Evolutionary conservation across 2,329 filamentous ascomycete genomes (phyloP).

Genomic region (Volutella citrinella): DNA sequence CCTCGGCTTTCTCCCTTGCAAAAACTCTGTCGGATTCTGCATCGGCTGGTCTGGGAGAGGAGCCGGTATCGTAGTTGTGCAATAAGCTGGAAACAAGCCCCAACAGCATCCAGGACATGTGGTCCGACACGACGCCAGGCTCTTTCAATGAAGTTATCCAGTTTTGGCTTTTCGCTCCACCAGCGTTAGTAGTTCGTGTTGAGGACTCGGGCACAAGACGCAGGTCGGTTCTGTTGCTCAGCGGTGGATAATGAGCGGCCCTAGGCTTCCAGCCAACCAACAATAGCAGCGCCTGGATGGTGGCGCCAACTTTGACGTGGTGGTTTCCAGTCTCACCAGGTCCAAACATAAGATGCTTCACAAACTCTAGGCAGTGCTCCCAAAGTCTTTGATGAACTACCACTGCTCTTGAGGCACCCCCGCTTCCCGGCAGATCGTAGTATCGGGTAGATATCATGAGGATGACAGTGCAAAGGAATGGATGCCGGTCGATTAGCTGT

Average conservation of each 20-base stretch:
- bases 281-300: constrained; percentile 50
- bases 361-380: constrained; percentile 51
- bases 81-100: too few species aligned
- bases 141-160: too few species aligned
- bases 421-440: constrained; percentile 38
- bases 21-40: too few species aligned
- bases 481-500: constrained; percentile 46
- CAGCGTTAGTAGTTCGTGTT: too few species aligned
- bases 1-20: too few species aligned
- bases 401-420: constrained; percentile 45
- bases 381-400: constrained; percentile 53
- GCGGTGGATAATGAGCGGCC: constrained; percentile 51
- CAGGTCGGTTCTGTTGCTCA: constrained; percentile 54
- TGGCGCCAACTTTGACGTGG: too few species aligned
- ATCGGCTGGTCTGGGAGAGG: too few species aligned
- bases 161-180: too few species aligned
- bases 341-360: constrained; percentile 51
- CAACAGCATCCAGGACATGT: constrained; percentile 60
- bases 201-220: too few species aligned
- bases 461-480: constrained; percentile 50
- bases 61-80: too few species aligned
- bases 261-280: constrained; percentile 57
- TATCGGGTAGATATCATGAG: constrained; percentile 55
- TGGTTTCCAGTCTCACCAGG: too few species aligned
- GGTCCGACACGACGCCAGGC: constrained; percentile 48